These are phyloP conservation scores for Leptodontidium sp. DNA, from an alignment of 2,329 filamentous ascomycete species.

Conservation along the genomic window DNA sequence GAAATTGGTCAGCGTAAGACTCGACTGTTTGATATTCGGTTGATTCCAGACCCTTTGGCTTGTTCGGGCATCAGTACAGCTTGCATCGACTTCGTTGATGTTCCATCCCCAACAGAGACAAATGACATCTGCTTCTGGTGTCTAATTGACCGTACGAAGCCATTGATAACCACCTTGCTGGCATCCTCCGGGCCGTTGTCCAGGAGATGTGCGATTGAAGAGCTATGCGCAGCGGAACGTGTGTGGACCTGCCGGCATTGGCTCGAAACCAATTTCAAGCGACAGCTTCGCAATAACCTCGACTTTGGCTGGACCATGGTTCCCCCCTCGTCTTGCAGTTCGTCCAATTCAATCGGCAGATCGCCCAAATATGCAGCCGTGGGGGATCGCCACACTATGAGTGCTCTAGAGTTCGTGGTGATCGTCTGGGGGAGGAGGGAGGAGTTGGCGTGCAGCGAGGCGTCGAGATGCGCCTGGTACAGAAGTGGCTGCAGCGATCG, in stretches of 20 bases:
- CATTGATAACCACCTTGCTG: conserved; percentile 69
- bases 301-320: conserved; percentile 19
- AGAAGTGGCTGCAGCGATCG: conserved; percentile 6
- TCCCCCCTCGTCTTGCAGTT: neutral
- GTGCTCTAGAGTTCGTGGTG: neutral
- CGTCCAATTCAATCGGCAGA: neutral
- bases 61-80: conserved; percentile 43
- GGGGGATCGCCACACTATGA: neutral
- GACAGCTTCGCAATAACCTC: conserved; percentile 1
- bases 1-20: conserved; percentile 24
- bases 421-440: neutral
- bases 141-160: conserved; percentile 84
- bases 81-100: conserved; percentile 80
- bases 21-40: conserved; percentile 20
- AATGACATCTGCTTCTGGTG: conserved; percentile 88
- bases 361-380: neutral
- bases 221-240: conserved; percentile 45
- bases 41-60: conserved; percentile 39
- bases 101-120: conserved; percentile 87
- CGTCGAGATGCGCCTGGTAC: neutral
- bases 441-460: neutral
- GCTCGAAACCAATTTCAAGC: conserved; percentile 12
- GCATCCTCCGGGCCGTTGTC: conserved; percentile 56
- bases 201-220: conserved; percentile 63
- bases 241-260: conserved; percentile 25